Evolutionary conservation across 768 basidiomycete genomes (phyloP), one percentile per base, ranked within the genome.

Genomic region (Tulasnella sp.): DNA sequence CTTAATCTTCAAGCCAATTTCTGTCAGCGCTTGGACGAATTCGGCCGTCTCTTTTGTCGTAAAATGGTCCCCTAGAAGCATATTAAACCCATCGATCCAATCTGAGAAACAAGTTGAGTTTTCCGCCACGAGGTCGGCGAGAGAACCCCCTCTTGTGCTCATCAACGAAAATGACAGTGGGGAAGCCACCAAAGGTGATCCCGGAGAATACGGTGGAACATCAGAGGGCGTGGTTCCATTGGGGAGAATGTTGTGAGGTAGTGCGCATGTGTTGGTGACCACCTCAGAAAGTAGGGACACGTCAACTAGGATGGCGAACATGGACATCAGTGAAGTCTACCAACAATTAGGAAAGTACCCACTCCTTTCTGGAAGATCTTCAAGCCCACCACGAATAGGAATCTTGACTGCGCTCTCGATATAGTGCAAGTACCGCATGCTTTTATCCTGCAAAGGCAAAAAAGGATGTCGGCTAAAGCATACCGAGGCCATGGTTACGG

Each of bases 21-120:
- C 89, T 2, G 90, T 93, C 58, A 93, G 67, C 7, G 82, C 79
- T 60, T 85, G 76, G 9, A 93, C 83, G 60, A 89, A 88, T 20
- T 79, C 81, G 33, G 82, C 83, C 0, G 90, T 91, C 65, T 90
- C 85, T 57, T 79, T 75, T 3, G 88, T 88, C 10, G 81, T 70
- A 52, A 89, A 84, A 61, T 87, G 86, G 57, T 84, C 85, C 45
- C 79, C 69, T 34, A 86, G 71, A 35, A 92, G 72, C 79, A 92
- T 84, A 59, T 87, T 87, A 64, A 93, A 62, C 3, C 89, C 90
- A 63, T 93, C 90, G 2, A 87, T 87, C 90, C 90, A 93, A 66
- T 93, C 90, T 13, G 86, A 83, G 82, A 85, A 91, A 15, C 81
- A 70, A 15, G 79, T 77, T 46, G 76, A 73, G 63, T 89, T 78